Percentiles rank a stretch among this genome's conserved stretches.
Conservation (phyloP, 805 yeast genomes). For the Teunomyces cretensis region DNA sequence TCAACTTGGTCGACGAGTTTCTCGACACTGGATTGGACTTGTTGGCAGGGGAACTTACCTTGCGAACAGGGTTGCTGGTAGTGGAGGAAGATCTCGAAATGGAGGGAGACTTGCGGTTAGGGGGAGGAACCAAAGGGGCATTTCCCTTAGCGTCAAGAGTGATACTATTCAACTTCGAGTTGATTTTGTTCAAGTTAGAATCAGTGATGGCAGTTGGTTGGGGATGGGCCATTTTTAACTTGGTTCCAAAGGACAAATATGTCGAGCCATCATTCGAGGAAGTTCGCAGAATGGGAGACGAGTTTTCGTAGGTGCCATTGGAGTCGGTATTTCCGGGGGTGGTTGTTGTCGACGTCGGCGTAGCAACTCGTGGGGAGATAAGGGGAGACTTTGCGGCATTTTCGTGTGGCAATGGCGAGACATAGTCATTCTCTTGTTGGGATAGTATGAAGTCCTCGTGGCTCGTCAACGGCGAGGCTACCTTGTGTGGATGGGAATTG, state of each 20-base stretch:
- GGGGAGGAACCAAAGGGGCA: background rate
- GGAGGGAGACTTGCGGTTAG: constrained; percentile 7
- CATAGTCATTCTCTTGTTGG: constrained; percentile 8
- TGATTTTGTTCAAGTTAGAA: constrained; percentile 10
- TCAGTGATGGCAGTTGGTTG: constrained; percentile 7
- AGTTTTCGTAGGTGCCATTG: constrained; percentile 2
- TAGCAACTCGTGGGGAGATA: background rate
- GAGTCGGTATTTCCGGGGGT: constrained; percentile 7
- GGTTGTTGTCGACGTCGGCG: constrained; percentile 7
- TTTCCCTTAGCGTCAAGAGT: background rate
- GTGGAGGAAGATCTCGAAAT: constrained; percentile 11
- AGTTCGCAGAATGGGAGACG: constrained; percentile 9
- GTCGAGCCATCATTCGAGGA: constrained; percentile 6
- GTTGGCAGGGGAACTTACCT: constrained; percentile 5
- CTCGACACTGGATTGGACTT: constrained; percentile 19
- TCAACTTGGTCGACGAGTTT: constrained; percentile 18
- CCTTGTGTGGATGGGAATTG: background rate
- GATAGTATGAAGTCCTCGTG: constrained; percentile 5
- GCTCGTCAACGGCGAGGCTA: constrained; percentile 1
- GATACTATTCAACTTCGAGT: constrained; percentile 7
- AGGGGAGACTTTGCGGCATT: background rate
- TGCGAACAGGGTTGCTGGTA: constrained; percentile 1
- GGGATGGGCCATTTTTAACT: constrained; percentile 7
- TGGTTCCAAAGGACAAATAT: constrained; percentile 6
- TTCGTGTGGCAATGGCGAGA: constrained; percentile 12